A percentile compares a stretch with the other conserved stretches of the same genome.
These are phyloP conservation scores for Malus asiatica DNA, from an alignment of 306 rosid genomes.

Conservation along the genomic window DNA sequence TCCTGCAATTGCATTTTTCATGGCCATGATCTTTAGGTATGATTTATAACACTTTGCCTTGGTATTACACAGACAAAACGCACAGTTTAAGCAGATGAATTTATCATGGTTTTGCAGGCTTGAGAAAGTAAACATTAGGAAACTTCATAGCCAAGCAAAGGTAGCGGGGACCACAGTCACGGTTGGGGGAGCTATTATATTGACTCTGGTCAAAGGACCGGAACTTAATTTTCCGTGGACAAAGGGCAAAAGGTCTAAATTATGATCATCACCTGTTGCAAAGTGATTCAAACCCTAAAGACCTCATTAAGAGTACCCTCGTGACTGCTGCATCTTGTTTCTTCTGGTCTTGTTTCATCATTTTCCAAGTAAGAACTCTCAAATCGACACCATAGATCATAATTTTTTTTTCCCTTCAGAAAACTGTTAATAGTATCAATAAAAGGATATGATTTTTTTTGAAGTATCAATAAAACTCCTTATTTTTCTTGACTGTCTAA, in stretches of 20 bases:
- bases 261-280: not conserved
- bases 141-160: constrained; percentile 14
- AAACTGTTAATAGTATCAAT: too few relatives aligned
- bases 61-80: not conserved
- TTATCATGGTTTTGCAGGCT: not conserved
- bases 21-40: constrained; percentile 30
- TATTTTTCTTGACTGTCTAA: not conserved
- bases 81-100: not conserved
- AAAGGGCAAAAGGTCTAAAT: not conserved
- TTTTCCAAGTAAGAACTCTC: constrained; percentile 28
- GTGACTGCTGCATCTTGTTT: constrained; percentile 23
- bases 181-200: constrained; percentile 28
- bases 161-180: constrained; percentile 16
- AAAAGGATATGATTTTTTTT: too few relatives aligned
- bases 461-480: too few relatives aligned
- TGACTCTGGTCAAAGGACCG: constrained; percentile 25
- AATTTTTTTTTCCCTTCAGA: too few relatives aligned
- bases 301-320: constrained; percentile 25
- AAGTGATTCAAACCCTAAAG: not conserved
- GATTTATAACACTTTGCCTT: not conserved
- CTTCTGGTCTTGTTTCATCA: constrained; percentile 31
- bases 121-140: constrained; percentile 6
- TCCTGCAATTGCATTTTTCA: constrained; percentile 28
- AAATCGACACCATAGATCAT: not conserved
- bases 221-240: constrained; percentile 17